Evolutionary conservation across 2,329 filamentous ascomycete genomes (phyloP), one percentile per base, ranked within the genome.

Genomic region (Neobulgaria alba): DNA sequence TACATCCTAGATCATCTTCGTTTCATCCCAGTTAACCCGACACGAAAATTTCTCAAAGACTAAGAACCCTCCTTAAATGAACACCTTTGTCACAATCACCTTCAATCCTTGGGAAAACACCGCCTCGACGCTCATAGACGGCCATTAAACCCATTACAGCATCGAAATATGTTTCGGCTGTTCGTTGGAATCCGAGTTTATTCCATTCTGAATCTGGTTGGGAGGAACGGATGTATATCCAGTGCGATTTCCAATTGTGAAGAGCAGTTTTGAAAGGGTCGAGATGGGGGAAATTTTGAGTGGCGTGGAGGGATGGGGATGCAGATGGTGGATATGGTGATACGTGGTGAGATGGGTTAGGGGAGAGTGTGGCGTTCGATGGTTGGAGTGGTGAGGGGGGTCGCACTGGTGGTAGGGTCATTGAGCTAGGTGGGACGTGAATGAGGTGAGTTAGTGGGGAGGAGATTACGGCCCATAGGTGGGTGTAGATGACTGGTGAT

Each of bases 31-130:
- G n/a, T n/a, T n/a, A n/a, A n/a, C n/a, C n/a, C n/a, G n/a, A n/a
- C n/a, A n/a, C n/a, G n/a, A n/a, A n/a, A n/a, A 29, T 29, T 16
- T 23, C 18, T 31, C 41, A 50, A 31, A 55, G 51, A 17, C 47
- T 51, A 37, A 59, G 43, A 23, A 59, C 20, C 14, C 40, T 47
- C 38, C 49, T 56, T 43, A 59, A 32, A 46, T 59, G 57, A 15
- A 21, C 44, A 2, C 57, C 57, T 31, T 54, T 57, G 23, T 54
- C 55, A 33, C 56, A 57, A 42, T 57, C 53, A 45, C 57, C 50
- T 10, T 46, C 47, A 15, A 59, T 50, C 2, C 46, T 35, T 12
- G 48, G 50, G 15, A 55, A 55, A 9, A 23, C 49, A 3, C 54
- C 55, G 10, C 42, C 37, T 19, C 39, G 48, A 29, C 40, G 45